Evolutionary conservation across 805 yeast genomes (phyloP), one percentile per base, ranked within the genome.

Genomic region (Saturnispora galanensis): DNA sequence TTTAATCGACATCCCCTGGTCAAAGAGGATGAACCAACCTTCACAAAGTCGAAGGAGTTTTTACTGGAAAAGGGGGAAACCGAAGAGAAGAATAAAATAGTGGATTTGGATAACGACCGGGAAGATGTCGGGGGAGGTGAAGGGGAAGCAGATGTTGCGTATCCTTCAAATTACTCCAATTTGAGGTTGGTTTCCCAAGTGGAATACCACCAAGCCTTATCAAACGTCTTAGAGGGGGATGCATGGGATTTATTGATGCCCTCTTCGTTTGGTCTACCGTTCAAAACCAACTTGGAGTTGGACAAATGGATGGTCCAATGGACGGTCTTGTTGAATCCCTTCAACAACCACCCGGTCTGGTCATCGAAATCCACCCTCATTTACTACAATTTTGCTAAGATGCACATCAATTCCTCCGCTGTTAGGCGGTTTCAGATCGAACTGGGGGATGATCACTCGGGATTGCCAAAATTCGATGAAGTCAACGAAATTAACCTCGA

Each of bases 301-400:
- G 88, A 81, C 54, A 78, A 74, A 58, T 81, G 88, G 88, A 81
- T 81, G 85, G 84, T 81, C 4, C 79, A 81, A 16, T 81, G 88
- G 88, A 78, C 88, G 0, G 84, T 81, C 10, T 59, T 80, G 35
- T 61, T 81, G 16, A 74, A 83, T 3, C 83, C 84, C 1, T 69
- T 76, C 39, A 70, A 69, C 41, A 64, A 60, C 15, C 62, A 62
- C 28, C 74, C 78, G 33, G 61, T 70, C 0, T 81, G 88, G 88
- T 75, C 83, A 9, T 73, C 83, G 1, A 81, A 81, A 53, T 77
- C 84, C 1, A 79, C 86, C 0, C 64, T 81, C 47, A 74, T 81
- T 36, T 81, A 81, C 55, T 81, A 81, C 55, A 80, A 81, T 54
- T 81, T 80, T 66, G 88, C 88, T 31, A 77, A 79, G 54, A 77